A percentile compares a stretch with the other conserved stretches of the same genome.
phyloP scores from a whole-genome alignment of 1,284 basidiomycete genomes.

The Pseudozyma pruni region DNA sequence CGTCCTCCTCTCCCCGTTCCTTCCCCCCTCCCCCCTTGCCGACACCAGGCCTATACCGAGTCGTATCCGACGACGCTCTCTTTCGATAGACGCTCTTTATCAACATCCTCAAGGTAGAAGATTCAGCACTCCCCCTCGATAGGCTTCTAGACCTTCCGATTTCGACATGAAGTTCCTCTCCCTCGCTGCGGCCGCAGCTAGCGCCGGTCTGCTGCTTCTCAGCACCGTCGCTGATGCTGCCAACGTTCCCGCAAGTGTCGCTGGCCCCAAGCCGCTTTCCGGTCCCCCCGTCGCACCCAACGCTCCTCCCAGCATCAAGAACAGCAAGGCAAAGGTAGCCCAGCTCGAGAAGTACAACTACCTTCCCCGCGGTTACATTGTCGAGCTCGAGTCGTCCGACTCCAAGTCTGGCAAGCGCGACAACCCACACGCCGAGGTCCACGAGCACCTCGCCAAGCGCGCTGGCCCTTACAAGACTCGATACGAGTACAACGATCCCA shows the following conservation, averaged over 20 bases:
- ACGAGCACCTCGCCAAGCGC: slow-evolving; percentile 48
- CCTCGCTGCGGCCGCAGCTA: slow-evolving; percentile 36
- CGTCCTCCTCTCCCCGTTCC: slow-evolving; percentile 2
- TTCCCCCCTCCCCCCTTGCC: not conserved
- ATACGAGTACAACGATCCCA: slow-evolving; percentile 47
- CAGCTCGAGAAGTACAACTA: slow-evolving; percentile 36
- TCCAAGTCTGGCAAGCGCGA: slow-evolving; percentile 28
- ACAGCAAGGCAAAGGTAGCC: slow-evolving; percentile 28
- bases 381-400: slow-evolving; percentile 36
- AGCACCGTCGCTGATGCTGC: slow-evolving; percentile 21
- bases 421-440: slow-evolving; percentile 41
- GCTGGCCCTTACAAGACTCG: slow-evolving; percentile 42
- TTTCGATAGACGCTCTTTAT: slow-evolving; percentile 5
- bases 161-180: slow-evolving; percentile 48
- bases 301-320: slow-evolving; percentile 27
- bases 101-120: not conserved
- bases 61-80: slow-evolving; percentile 1
- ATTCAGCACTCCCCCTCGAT: not conserved
- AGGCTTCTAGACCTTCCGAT: not conserved
- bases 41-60: not conserved
- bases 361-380: slow-evolving; percentile 41
- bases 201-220: slow-evolving; percentile 35
- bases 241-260: slow-evolving; percentile 17
- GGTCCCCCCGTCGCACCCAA: slow-evolving; percentile 20
- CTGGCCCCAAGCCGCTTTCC: slow-evolving; percentile 28